Conservation (phyloP, 148 eudicot genomes). For the Rhododendron ferrugineum region DNA sequence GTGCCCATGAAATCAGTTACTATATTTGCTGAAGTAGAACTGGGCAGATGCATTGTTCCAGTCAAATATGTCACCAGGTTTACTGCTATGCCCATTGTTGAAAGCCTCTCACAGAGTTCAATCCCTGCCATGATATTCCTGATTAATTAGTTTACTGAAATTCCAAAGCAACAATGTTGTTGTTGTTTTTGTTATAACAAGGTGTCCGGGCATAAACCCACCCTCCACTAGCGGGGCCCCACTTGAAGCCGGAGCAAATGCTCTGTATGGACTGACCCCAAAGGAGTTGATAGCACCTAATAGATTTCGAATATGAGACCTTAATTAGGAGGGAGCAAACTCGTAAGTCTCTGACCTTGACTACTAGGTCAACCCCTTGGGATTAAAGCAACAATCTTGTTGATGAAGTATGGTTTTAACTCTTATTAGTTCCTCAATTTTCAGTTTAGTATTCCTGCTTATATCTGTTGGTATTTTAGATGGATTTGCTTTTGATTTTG, state of each 20-base stretch:
- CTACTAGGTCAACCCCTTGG: background rate
- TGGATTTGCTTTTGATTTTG: background rate
- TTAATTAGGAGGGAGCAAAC: background rate
- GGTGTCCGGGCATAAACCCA: background rate
- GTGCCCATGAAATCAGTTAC: conserved; percentile 93
- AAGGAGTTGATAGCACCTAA: background rate
- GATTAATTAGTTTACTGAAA: background rate
- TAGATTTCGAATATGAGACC: too few species aligned
- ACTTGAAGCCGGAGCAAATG: background rate
- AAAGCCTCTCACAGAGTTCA: conserved; percentile 82
- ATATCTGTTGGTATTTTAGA: background rate
- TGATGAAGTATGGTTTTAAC: background rate
- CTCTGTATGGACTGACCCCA: background rate
- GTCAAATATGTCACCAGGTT: conserved; percentile 80
- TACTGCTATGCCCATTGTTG: conserved; percentile 98
- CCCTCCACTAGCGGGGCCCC: background rate
- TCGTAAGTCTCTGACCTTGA: background rate
- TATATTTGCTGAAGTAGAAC: conserved; percentile 70
- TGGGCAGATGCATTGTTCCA: conserved; percentile 76
- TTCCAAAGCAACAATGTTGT: background rate
- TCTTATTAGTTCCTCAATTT: background rate
- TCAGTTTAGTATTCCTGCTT: background rate
- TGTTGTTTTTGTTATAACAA: background rate
- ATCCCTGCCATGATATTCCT: conserved; percentile 38
- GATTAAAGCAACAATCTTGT: background rate